Evolutionary conservation across 2,329 filamentous ascomycete genomes (phyloP), one percentile per base, ranked within the genome.

Genomic region (Alternaria incomplexa): DNA sequence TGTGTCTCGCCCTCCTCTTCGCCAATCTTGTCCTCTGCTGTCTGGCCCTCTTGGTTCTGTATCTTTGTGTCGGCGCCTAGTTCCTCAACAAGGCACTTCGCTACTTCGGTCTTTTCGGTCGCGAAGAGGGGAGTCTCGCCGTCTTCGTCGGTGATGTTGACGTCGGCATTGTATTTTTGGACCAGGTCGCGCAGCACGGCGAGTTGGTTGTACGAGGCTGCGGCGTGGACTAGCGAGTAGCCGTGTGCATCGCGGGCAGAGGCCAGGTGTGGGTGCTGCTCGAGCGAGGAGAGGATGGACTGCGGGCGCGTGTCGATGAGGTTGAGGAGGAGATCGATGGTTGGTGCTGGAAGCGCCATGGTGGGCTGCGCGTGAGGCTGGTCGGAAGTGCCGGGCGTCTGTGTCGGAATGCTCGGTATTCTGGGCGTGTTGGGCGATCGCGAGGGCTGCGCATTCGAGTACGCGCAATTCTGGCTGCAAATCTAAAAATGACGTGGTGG

Each of bases 91-190:
- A 99, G 84, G 56, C 90, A 87, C 71, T 88, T 88, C 20, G 95
- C 95, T 46, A 93, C 90, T 5, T 92, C 90, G 52, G 91, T 84
- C 0, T 89, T 92, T 81, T 99, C 96, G 26, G 90, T 89, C n/a
- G 93, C 93, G 76, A 97, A 99, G 5, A 99, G 84, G n/a, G 95
- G 91, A 1, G 95, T 97, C 81, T 99, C 96, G 60, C 90, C 88
- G 78, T 99, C 96, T 79, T 97, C 93, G 77, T 99, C 96, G 69
- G 87, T 88, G 56, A 97, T 83, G 77, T 97, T 90, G 51, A 93
- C 87, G 63, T 94, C 84, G 23, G 95, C 94, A 12, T 89, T 82
- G 80, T 94, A 93, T 32, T 95, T 92, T 50, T 84, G 84, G 26
- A 97, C 85, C 6, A 99, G 86, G 0, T 88, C 81, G 63, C 91